These are phyloP conservation scores for Fusarium sp. DNA, from an alignment of 2,329 filamentous ascomycete species.

Conservation along the genomic window DNA sequence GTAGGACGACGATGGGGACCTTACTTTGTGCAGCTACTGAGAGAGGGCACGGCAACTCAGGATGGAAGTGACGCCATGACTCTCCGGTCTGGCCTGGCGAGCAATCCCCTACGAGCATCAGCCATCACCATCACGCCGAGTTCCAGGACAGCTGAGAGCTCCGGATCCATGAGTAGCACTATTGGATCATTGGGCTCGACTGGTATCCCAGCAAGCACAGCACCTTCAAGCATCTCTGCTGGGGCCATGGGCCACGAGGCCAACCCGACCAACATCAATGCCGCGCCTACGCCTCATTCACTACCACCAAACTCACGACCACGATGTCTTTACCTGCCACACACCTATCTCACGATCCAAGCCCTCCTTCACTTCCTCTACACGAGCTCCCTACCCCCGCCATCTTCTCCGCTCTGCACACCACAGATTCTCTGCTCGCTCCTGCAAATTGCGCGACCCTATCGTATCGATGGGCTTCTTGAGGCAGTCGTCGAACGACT, in stretches of 20 bases:
- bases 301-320: conserved; percentile 76
- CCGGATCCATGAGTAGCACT: conserved; percentile 60
- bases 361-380: conserved; percentile 94
- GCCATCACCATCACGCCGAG: conserved; percentile 86
- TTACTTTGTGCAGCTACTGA: conserved; percentile 92
- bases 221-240: conserved; percentile 57
- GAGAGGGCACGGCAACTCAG: conserved; percentile 80
- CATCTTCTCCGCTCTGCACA: conserved; percentile 83
- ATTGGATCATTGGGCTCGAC: conserved; percentile 56
- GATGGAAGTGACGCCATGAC: conserved; percentile 82
- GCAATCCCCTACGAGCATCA: conserved; percentile 76
- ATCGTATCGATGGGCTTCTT: conserved; percentile 90
- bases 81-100: conserved; percentile 72
- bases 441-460: conserved; percentile 91
- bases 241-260: conserved; percentile 52
- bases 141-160: conserved; percentile 63
- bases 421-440: conserved; percentile 96
- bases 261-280: conserved; percentile 59
- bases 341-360: conserved; percentile 89
- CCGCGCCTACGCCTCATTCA: conserved; percentile 67
- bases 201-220: conserved; percentile 55
- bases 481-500: conserved; percentile 93
- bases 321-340: conserved; percentile 90
- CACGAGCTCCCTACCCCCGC: conserved; percentile 85
- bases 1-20: conserved; percentile 92